Evolutionary conservation across 371 early-diverging fungal genomes (phyloP).

Genomic region (Mucor racemosus): DNA sequence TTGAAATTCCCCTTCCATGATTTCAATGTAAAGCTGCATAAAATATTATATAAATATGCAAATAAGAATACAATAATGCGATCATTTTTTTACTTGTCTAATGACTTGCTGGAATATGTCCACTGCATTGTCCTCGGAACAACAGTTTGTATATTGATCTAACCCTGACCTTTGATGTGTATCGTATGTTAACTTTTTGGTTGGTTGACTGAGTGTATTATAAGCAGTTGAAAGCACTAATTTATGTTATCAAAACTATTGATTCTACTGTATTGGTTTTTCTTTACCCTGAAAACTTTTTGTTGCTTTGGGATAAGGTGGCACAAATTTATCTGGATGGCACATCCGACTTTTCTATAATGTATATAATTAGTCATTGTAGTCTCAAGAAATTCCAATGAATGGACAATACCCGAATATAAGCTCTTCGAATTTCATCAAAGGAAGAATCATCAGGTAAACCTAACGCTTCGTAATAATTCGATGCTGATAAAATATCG

Average conservation of each 20-base stretch:
- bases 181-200: conserved; percentile 59
- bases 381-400: neutral
- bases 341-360: conserved; percentile 45
- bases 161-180: conserved; percentile 36
- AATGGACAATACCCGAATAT: conserved; percentile 35
- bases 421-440: conserved; percentile 48
- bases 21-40: conserved; percentile 57
- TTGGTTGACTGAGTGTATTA: conserved; percentile 62
- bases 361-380: neutral
- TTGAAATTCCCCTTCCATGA: conserved; percentile 72
- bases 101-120: conserved; percentile 63
- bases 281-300: conserved; percentile 44
- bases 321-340: conserved; percentile 49
- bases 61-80: neutral
- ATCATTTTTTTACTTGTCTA: conserved; percentile 48
- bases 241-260: neutral
- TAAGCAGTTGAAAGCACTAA: conserved; percentile 63
- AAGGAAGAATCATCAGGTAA: conserved; percentile 27
- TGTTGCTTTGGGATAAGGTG: conserved; percentile 30
- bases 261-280: neutral
- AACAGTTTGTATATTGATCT: conserved; percentile 32
- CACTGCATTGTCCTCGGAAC: conserved; percentile 27
- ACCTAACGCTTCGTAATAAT: conserved; percentile 39
- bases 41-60: neutral
- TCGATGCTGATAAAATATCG: conserved; percentile 34